These are phyloP conservation scores for Chenopodium album DNA, from an alignment of 148 eudicot species.

Conservation along the genomic window DNA sequence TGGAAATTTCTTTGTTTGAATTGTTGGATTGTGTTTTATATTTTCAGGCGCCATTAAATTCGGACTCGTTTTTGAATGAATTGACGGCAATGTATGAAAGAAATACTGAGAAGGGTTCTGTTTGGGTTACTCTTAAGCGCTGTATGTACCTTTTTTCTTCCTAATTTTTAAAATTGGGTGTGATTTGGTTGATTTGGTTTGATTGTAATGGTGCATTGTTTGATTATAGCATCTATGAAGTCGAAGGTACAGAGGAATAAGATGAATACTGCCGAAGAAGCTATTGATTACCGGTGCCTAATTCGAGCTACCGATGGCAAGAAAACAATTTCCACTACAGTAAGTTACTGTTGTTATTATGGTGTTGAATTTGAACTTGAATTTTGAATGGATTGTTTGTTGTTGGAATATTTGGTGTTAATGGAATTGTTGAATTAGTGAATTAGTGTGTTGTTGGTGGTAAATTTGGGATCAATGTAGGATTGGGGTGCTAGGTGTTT, in stretches of 20 bases:
- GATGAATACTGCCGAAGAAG: conserved; percentile 55
- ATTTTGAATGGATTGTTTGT: background rate
- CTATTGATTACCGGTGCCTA: conserved; percentile 73
- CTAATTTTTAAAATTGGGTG: background rate
- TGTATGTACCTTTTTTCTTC: conserved; percentile 37
- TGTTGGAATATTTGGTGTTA: too few species aligned
- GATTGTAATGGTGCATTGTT: conserved; percentile 12
- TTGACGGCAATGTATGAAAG: conserved; percentile 84
- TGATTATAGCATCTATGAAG: conserved; percentile 65
- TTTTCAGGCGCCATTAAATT: conserved; percentile 59
- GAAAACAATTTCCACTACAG: conserved; percentile 80
- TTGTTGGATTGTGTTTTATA: background rate
- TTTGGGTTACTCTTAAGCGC: conserved; percentile 92
- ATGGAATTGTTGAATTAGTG: background rate
- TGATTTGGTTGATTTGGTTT: conserved; percentile 20
- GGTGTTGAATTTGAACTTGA: background rate
- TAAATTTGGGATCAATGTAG: background rate
- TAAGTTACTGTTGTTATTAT: conserved; percentile 18
- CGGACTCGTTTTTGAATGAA: conserved; percentile 82
- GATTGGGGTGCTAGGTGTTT: background rate
- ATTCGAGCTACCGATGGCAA: conserved; percentile 93
- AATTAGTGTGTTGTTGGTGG: background rate
- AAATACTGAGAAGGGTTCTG: conserved; percentile 72
- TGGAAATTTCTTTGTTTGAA: background rate
- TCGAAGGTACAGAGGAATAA: conserved; percentile 66